A percentile compares a stretch with the other conserved stretches of the same genome.
Conservation (phyloP, 192 early-diverging fungal genomes). For the Rhizophagus sp. region DNA sequence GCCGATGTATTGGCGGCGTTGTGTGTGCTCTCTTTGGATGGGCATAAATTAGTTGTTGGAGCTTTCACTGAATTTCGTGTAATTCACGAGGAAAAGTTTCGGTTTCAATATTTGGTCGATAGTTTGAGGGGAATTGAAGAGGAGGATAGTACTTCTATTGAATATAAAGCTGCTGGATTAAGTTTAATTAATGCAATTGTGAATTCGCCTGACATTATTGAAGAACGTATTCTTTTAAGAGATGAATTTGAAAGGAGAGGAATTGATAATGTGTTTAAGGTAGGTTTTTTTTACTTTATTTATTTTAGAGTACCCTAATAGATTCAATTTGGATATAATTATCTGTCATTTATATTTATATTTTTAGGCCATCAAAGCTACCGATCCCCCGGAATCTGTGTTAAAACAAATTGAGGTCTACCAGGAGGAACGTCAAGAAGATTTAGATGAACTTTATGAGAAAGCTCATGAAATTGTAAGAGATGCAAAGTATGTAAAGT, state of each 20-base stretch:
- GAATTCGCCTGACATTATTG: slow-evolving; percentile 43
- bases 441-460: slow-evolving; percentile 46
- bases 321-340: background rate
- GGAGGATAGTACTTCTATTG: slow-evolving; percentile 24
- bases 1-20: slow-evolving; percentile 49
- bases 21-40: slow-evolving; percentile 49
- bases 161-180: slow-evolving; percentile 46
- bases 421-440: slow-evolving; percentile 42
- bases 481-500: slow-evolving; percentile 27
- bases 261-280: slow-evolving; percentile 46
- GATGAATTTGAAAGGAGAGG: slow-evolving; percentile 54
- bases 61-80: slow-evolving; percentile 47
- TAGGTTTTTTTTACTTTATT: slow-evolving; percentile 21
- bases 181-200: slow-evolving; percentile 51
- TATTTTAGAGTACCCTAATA: background rate
- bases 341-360: background rate
- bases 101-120: slow-evolving; percentile 55
- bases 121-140: slow-evolving; percentile 28
- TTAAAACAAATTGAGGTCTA: slow-evolving; percentile 47
- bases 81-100: slow-evolving; percentile 51
- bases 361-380: slow-evolving; percentile 10
- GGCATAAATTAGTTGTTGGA: slow-evolving; percentile 46
- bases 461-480: slow-evolving; percentile 35
- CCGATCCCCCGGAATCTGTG: slow-evolving; percentile 44
- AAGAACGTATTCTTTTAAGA: slow-evolving; percentile 46